Percentiles rank a stretch among this genome's conserved stretches.
Conservation (phyloP, 352 stramenopile genomes). For the Phytopythium chamaehyphon region DNA sequence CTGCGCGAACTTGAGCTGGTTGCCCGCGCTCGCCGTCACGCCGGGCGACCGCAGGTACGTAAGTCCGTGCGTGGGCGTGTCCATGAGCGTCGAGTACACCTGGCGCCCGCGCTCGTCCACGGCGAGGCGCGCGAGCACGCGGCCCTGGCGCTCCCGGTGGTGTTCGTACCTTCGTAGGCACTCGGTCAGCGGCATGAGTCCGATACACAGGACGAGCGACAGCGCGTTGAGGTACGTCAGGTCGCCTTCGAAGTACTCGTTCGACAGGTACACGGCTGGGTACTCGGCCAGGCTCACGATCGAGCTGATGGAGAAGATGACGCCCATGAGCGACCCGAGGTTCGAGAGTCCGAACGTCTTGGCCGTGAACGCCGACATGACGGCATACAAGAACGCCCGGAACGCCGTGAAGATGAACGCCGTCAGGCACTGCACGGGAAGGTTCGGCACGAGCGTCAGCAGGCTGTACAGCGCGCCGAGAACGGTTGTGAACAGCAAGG, state of each 20-base stretch:
- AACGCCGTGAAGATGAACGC: slow-evolving; percentile 84
- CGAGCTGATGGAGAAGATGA: slow-evolving; percentile 78
- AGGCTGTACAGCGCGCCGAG: slow-evolving; percentile 73
- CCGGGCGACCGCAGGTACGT: slow-evolving; percentile 54
- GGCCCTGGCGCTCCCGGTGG: slow-evolving; percentile 30
- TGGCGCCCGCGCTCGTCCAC: slow-evolving; percentile 14
- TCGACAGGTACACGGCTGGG: slow-evolving; percentile 71
- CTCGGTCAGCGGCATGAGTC: slow-evolving; percentile 59
- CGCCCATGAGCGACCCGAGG: slow-evolving; percentile 76
- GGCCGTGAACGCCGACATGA: slow-evolving; percentile 82
- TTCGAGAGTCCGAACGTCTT: slow-evolving; percentile 87
- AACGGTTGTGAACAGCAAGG: slow-evolving; percentile 70
- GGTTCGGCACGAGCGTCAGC: slow-evolving; percentile 58
- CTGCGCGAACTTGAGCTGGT: slow-evolving; percentile 11
- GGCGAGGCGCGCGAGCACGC: slow-evolving; percentile 16
- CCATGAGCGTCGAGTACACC: slow-evolving; percentile 39
- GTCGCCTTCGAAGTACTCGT: slow-evolving; percentile 49
- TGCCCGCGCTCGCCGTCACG: slow-evolving; percentile 7
- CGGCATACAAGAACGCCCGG: slow-evolving; percentile 83
- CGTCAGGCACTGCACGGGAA: slow-evolving; percentile 59
- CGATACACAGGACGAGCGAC: slow-evolving; percentile 45
- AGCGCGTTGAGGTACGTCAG: slow-evolving; percentile 46
- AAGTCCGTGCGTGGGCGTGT: slow-evolving; percentile 39
- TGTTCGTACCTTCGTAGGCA: slow-evolving; percentile 54
- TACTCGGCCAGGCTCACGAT: slow-evolving; percentile 77